Evolutionary conservation across 2,329 filamentous ascomycete species (phyloP), one percentile per base, ranked within the genome.

Genomic region (Xylariomycetidae sp.): DNA sequence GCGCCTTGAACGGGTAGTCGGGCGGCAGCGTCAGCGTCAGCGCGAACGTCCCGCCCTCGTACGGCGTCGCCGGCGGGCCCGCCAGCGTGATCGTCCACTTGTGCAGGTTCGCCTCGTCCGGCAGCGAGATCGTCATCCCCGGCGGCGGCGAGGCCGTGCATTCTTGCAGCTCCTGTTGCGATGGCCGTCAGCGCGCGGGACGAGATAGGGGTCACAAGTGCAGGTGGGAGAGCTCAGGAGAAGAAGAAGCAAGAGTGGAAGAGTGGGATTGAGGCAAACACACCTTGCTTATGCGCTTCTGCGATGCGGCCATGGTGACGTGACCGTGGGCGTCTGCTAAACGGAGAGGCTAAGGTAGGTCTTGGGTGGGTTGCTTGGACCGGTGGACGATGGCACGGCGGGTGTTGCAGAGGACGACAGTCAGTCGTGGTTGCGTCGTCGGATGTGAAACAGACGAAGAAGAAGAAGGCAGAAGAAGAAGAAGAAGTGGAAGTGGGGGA

Each of bases 1-100:
- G 88, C 15, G 87, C 79, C 63, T 92, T 92, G 78, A 94, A 95
- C 22, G 88, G 88, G 68, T 94, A 95, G 53, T 87, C 82, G 48
- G 68, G 64, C 10, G 88, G 87, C 9, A 95, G 77, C 25, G 63
- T 70, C 47, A 95, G 69, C 42, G 79, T 63, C 40, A 95, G 64
- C 46, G 76, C 75, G 73, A 87, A 95, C 46, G 65, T 67, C 53
- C 88, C 88, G 49, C 78, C 80, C 68, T 59, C 53, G 63, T 74
- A 78, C 44, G 62, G 50, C 3, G 67, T 65, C 22, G 45, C 38
- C 3, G 60, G 30, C 1, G 72, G 71, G 2, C 70, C 70, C 3
- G 49, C 25, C 37, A 77, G 58, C 12, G 55, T 59, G 42, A 73
- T 54, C 54, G 68, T 61, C 74, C 74, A 77, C 24, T 52, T 63